These are phyloP conservation scores for Cladosporium sp. DNA, from an alignment of 2,329 filamentous ascomycete genomes.

Conservation along the genomic window DNA sequence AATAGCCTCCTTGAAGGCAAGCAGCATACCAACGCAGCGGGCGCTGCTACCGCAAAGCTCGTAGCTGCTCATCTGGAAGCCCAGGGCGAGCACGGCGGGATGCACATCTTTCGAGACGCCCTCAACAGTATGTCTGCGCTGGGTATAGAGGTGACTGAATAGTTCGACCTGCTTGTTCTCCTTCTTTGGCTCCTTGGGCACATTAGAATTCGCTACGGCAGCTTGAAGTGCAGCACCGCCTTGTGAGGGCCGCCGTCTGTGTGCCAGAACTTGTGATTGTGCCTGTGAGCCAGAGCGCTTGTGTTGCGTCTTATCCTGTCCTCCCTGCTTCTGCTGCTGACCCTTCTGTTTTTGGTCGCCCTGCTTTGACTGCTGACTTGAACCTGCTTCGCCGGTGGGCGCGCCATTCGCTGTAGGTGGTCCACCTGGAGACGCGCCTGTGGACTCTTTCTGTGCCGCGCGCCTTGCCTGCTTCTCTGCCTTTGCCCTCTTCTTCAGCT, in stretches of 20 bases:
- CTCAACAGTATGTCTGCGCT: slow-evolving; percentile 57
- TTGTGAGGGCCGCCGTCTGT: slow-evolving; percentile 16
- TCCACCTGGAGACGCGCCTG: slow-evolving; percentile 15
- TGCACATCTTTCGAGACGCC: slow-evolving; percentile 68
- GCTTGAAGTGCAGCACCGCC: slow-evolving; percentile 15
- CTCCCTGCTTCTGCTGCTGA: slow-evolving; percentile 27
- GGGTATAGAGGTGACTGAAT: slow-evolving; percentile 66
- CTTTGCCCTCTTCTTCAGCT: slow-evolving; percentile 83
- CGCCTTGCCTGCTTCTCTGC: slow-evolving; percentile 85
- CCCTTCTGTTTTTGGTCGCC: slow-evolving; percentile 26
- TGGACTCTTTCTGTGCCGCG: slow-evolving; percentile 42
- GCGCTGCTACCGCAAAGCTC: slow-evolving; percentile 83
- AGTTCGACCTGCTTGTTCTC: slow-evolving; percentile 60
- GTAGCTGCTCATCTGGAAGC: slow-evolving; percentile 86
- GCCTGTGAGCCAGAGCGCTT: slow-evolving; percentile 15
- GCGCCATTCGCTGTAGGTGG: slow-evolving; percentile 16
- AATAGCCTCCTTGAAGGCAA: slow-evolving; percentile 90
- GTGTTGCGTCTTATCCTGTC: slow-evolving; percentile 18
- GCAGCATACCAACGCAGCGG: slow-evolving; percentile 76
- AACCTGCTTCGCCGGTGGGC: slow-evolving; percentile 18
- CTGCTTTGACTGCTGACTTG: slow-evolving; percentile 25
- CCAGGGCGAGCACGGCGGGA: slow-evolving; percentile 75
- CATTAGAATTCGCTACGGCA: background rate
- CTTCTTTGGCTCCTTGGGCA: slow-evolving; percentile 42
- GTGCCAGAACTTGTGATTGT: slow-evolving; percentile 11